Evolutionary conservation across 2,329 filamentous ascomycete genomes (phyloP).

Genomic region (Calonectria crousiana): DNA sequence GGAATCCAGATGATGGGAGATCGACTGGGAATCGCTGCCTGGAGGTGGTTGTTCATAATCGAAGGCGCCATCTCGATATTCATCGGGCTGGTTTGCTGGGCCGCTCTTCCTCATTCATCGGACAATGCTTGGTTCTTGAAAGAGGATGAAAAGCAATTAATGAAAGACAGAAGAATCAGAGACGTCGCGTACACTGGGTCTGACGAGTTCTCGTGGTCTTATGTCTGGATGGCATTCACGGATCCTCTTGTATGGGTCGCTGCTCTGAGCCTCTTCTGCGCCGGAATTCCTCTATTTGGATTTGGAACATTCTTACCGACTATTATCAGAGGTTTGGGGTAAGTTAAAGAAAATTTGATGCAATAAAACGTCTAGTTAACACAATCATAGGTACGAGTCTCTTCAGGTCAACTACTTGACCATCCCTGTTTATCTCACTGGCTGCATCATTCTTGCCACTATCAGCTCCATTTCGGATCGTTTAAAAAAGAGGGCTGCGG

Average conservation of each 20-base stretch:
- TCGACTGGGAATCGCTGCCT: slow-evolving; percentile 8
- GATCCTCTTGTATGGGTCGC: slow-evolving; percentile 15
- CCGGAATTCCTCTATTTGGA: slow-evolving; percentile 16
- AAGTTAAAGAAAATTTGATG: not conserved
- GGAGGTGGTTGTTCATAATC: slow-evolving; percentile 31
- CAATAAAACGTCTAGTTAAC: not conserved
- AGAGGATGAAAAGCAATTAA: slow-evolving; percentile 49
- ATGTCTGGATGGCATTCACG: slow-evolving; percentile 14
- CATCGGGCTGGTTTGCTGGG: slow-evolving; percentile 27
- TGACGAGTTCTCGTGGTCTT: slow-evolving; percentile 2
- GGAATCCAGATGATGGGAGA: slow-evolving; percentile 14
- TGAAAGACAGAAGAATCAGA: not conserved
- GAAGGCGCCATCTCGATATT: slow-evolving; percentile 58
- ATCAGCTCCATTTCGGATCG: slow-evolving; percentile 48
- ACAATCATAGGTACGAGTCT: slow-evolving; percentile 6
- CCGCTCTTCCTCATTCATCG: slow-evolving; percentile 46
- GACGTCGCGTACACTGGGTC: slow-evolving; percentile 11
- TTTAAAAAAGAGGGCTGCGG: slow-evolving; percentile 44
- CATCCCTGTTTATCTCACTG: slow-evolving; percentile 50
- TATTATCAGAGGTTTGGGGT: slow-evolving; percentile 23
- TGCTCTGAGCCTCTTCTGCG: slow-evolving; percentile 13
- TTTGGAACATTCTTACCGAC: slow-evolving; percentile 28
- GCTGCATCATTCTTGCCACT: slow-evolving; percentile 40
- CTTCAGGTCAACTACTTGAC: slow-evolving; percentile 49
- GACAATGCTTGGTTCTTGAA: slow-evolving; percentile 55